Percentiles rank a stretch among this genome's conserved stretches.
These are phyloP conservation scores for Populus hybrid DNA, from an alignment of 441 rosid species.

Conservation along the genomic window DNA sequence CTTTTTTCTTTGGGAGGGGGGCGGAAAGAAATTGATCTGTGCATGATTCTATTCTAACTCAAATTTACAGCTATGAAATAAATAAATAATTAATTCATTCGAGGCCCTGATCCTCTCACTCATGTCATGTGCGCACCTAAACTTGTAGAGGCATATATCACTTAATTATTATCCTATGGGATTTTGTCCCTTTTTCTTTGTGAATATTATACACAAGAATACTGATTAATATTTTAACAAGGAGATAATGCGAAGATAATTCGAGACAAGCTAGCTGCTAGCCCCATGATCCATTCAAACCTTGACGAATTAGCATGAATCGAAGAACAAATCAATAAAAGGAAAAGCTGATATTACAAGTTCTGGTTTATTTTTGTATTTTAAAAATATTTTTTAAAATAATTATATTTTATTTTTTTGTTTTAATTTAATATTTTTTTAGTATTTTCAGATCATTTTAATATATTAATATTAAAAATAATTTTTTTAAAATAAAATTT, in stretches of 20 bases:
- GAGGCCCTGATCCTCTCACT: neutral
- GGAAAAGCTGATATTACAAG: too few relatives aligned
- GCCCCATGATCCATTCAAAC: neutral
- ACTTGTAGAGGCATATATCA: neutral
- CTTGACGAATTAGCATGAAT: neutral
- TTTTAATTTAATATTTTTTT: too few relatives aligned
- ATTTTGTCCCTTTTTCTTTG: neutral
- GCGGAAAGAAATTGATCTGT: neutral
- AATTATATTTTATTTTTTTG: too few relatives aligned
- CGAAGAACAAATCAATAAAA: neutral
- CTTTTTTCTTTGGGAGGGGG: neutral
- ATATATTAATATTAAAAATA: too few relatives aligned
- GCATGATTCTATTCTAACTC: neutral
- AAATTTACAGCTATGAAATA: neutral
- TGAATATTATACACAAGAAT: neutral
- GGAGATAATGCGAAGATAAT: neutral
- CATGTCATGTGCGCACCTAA: constrained; percentile 16
- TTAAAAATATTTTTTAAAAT: too few relatives aligned
- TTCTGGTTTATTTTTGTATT: too few relatives aligned
- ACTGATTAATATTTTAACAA: neutral
- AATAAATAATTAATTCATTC: neutral
- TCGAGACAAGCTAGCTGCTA: neutral
- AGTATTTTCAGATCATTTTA: too few relatives aligned
- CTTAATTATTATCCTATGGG: neutral
- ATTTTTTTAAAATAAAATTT: too few relatives aligned